A percentile compares a stretch with the other conserved stretches of the same genome.
phyloP scores from a whole-genome alignment of 202 grass and related monocot genomes.

The Bolboschoenoplectus hybrid region DNA sequence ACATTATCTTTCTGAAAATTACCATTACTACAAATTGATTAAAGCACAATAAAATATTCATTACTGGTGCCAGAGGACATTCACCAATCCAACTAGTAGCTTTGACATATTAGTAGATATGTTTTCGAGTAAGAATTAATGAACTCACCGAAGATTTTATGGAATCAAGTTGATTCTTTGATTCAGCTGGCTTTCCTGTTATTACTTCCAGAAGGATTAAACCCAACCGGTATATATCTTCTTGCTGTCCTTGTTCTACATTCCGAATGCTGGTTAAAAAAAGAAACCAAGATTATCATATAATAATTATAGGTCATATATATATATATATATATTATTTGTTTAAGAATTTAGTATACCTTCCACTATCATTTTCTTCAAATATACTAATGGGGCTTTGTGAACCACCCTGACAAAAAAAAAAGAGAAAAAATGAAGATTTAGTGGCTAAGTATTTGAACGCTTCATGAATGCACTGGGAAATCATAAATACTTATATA shows the following conservation, averaged over 20 bases:
- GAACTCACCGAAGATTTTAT: constrained; percentile 57
- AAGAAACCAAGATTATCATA: constrained; percentile 32
- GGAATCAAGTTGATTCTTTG: constrained; percentile 52
- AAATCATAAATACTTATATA: not conserved
- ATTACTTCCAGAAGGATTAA: constrained; percentile 89
- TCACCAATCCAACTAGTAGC: not conserved
- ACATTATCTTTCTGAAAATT: not conserved
- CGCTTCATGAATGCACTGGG: not conserved
- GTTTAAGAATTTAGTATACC: constrained; percentile 52
- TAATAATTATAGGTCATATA: not conserved
- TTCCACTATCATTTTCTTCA: constrained; percentile 54
- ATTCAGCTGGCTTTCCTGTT: constrained; percentile 69
- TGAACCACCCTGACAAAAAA: constrained; percentile 59
- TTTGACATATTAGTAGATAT: constrained; percentile 1
- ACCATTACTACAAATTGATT: not conserved
- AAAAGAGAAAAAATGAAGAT: constrained; percentile 40
- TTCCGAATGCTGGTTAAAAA: constrained; percentile 40
- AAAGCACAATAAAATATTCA: not conserved
- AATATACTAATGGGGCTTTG: constrained; percentile 54
- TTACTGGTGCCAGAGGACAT: not conserved
- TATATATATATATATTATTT: constrained; percentile 28
- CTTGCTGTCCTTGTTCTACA: constrained; percentile 58
- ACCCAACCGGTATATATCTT: constrained; percentile 81
- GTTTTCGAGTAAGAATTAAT: constrained; percentile 12
- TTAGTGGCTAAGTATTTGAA: constrained; percentile 10